These are phyloP conservation scores for Chlorociboria aeruginascens DNA, from an alignment of 495 filamentous ascomycete species.

Conservation along the genomic window DNA sequence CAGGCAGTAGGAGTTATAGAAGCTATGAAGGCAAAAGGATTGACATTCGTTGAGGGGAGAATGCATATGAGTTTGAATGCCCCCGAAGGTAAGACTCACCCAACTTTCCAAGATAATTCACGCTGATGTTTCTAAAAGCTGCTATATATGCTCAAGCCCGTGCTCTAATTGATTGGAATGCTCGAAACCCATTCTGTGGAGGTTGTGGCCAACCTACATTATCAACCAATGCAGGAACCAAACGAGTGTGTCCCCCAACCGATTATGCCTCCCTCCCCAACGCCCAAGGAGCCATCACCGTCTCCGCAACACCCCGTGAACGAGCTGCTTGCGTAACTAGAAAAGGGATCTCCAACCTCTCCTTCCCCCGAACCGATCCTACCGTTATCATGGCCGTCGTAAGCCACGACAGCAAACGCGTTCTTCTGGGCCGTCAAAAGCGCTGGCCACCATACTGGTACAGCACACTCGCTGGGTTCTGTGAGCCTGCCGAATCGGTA, in stretches of 20 bases:
- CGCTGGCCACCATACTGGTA: constrained; percentile 80
- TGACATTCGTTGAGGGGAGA: constrained; percentile 47
- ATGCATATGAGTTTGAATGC: constrained; percentile 37
- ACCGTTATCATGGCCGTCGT: constrained; percentile 92
- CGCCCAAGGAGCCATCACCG: constrained; percentile 39
- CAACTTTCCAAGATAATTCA: neutral
- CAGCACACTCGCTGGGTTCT: constrained; percentile 83
- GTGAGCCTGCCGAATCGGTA: constrained; percentile 87
- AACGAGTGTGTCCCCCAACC: constrained; percentile 75
- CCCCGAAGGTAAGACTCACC: constrained; percentile 41
- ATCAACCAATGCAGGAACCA: constrained; percentile 79
- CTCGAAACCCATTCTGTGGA: constrained; percentile 81
- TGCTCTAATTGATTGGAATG: constrained; percentile 89
- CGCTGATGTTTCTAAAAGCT: constrained; percentile 34
- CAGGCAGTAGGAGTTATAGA: constrained; percentile 25
- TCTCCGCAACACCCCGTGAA: constrained; percentile 21
- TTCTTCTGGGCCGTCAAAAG: constrained; percentile 77
- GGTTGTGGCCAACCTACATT: constrained; percentile 76
- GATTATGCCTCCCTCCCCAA: constrained; percentile 71
- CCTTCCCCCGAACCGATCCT: constrained; percentile 89
- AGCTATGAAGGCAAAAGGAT: constrained; percentile 42
- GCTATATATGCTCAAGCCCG: constrained; percentile 88
- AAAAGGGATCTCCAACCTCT: constrained; percentile 65
- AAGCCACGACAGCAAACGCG: constrained; percentile 54
- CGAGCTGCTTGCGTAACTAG: constrained; percentile 66